A percentile compares a stretch with the other conserved stretches of the same genome.
phyloP scores from a whole-genome alignment of 1,284 basidiomycete genomes.

The Cryptococcus sp. region DNA sequence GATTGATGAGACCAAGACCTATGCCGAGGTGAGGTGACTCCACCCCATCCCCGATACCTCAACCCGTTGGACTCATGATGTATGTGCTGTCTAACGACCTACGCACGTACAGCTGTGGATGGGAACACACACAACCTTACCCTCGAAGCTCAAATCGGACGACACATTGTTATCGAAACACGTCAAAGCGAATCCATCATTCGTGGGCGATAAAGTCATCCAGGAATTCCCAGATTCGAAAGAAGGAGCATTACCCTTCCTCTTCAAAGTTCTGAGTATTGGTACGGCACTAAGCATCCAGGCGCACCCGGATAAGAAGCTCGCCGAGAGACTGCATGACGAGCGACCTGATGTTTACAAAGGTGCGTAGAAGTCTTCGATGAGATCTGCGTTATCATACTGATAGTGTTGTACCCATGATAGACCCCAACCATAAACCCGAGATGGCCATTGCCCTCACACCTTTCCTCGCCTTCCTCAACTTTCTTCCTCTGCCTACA shows the following conservation, averaged over 20 bases:
- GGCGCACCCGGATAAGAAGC: constrained; percentile 91
- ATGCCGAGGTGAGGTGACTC: constrained; percentile 62
- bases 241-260: constrained; percentile 79
- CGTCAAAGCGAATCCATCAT: constrained; percentile 65
- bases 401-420: not conserved
- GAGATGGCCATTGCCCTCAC: constrained; percentile 98
- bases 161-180: constrained; percentile 60
- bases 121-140: constrained; percentile 92
- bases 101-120: constrained; percentile 82
- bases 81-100: not conserved
- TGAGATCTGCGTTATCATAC: constrained; percentile 1
- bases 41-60: not conserved
- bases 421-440: constrained; percentile 59
- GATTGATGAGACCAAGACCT: constrained; percentile 61
- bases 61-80: not conserved
- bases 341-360: constrained; percentile 84
- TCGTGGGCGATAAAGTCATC: constrained; percentile 64
- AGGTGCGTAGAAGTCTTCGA: constrained; percentile 58
- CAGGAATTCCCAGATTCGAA: constrained; percentile 62
- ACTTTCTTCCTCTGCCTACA: constrained; percentile 57
- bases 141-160: constrained; percentile 64
- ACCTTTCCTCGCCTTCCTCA: constrained; percentile 74
- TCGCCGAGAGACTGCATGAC: constrained; percentile 74
- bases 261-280: constrained; percentile 93
- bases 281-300: constrained; percentile 95